Conservation (phyloP, 257 asterid genomes). For the Jacaranda copaia region DNA sequence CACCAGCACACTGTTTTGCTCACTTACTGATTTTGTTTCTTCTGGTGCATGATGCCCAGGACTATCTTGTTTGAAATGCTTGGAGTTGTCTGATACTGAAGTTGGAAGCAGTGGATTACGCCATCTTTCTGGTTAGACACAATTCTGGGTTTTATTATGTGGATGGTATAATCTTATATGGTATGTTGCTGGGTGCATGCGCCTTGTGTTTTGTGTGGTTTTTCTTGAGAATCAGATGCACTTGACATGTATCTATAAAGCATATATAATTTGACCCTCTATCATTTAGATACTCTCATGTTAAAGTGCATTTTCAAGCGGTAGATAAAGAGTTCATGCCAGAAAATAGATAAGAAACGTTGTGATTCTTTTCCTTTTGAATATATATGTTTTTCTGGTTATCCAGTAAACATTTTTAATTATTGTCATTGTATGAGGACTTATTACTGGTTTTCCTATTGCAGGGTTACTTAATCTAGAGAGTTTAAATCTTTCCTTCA, state of each 20-base stretch:
- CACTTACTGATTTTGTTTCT: conserved; percentile 23
- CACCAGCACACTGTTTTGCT: background rate
- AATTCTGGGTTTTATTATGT: background rate
- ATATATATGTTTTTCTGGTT: background rate
- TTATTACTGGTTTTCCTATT: background rate
- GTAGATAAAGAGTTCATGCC: no score
- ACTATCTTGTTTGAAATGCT: conserved; percentile 68
- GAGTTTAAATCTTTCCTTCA: conserved; percentile 88
- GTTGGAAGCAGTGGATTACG: conserved; percentile 87
- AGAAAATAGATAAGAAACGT: no score
- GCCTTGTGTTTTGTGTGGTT: no score
- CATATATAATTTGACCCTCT: background rate
- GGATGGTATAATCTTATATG: no score
- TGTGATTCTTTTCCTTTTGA: background rate
- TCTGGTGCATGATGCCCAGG: conserved; percentile 55
- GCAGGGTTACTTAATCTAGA: conserved; percentile 72
- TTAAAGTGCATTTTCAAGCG: no score
- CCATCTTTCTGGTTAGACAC: conserved; percentile 82
- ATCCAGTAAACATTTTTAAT: background rate
- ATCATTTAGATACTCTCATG: no score
- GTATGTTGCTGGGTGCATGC: no score
- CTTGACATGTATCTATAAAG: no score
- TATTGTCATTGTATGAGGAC: background rate
- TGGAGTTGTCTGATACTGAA: conserved; percentile 95
- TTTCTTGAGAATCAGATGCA: no score